A percentile compares a stretch with the other conserved stretches of the same genome.
Conservation (phyloP, 2,329 filamentous ascomycete species). For the Graphilbum sp. region DNA sequence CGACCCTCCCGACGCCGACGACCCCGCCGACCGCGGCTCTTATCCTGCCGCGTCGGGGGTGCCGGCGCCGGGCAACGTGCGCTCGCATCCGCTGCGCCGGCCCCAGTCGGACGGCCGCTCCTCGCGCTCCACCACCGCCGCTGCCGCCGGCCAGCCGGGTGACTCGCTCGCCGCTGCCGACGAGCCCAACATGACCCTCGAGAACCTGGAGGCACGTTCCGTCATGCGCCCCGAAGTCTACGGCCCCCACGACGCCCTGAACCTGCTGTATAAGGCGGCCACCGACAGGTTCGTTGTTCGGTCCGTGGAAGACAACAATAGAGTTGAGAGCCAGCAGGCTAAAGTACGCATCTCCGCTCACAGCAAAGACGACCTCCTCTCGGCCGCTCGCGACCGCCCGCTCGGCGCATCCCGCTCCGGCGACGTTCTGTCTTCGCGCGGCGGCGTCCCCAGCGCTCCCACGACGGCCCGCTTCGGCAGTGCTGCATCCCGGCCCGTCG, state of each 20-base stretch:
- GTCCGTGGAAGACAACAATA: too few relatives aligned
- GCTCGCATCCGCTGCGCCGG: slow-evolving; percentile 48
- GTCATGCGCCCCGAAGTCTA: slow-evolving; percentile 62
- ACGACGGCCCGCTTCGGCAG: too few relatives aligned
- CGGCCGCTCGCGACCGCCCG: too few relatives aligned
- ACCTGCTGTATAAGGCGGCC: slow-evolving; percentile 78
- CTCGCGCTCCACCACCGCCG: slow-evolving; percentile 17
- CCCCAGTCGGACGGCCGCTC: slow-evolving; percentile 22
- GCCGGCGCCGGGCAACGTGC: slow-evolving; percentile 43
- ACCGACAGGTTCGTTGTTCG: slow-evolving; percentile 31
- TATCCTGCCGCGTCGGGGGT: too few relatives aligned
- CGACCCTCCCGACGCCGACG: slow-evolving; percentile 29
- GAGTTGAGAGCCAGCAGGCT: too few relatives aligned
- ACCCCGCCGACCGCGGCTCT: slow-evolving; percentile 50
- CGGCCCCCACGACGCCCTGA: slow-evolving; percentile 82
- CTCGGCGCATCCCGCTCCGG: too few relatives aligned
- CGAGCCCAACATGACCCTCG: slow-evolving; percentile 43
- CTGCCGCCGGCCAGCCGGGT: slow-evolving; percentile 13
- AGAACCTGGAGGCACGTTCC: slow-evolving; percentile 47
- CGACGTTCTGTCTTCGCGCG: background rate
- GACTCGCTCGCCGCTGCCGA: slow-evolving; percentile 22
- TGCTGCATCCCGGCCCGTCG: too few relatives aligned
- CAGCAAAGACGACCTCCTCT: too few relatives aligned
- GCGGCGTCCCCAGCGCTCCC: too few relatives aligned
- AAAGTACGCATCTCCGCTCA: too few relatives aligned